Percentiles rank a stretch among this genome's conserved stretches.
Evolutionary conservation across 2,329 filamentous ascomycete genomes (phyloP).

Genomic region (Trichoderma asperellum): DNA sequence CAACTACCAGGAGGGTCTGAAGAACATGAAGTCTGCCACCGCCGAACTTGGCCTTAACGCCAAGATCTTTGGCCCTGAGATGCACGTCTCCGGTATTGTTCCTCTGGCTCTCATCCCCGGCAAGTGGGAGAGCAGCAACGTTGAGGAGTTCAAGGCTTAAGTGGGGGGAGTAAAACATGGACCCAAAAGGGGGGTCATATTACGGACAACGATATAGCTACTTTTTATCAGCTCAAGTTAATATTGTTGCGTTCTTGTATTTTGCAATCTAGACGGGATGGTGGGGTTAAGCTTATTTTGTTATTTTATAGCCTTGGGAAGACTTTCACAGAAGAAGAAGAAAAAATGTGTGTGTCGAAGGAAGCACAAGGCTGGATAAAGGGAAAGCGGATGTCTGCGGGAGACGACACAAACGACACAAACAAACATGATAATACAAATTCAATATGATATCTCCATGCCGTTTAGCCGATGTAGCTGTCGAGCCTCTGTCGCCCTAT

Average conservation of each 20-base stretch:
- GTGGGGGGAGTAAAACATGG: slow-evolving; percentile 17
- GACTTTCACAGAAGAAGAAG: slow-evolving; percentile 19
- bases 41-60: slow-evolving; percentile 83
- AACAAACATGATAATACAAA: slow-evolving; percentile 30
- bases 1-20: slow-evolving; percentile 99
- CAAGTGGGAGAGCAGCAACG: slow-evolving; percentile 64
- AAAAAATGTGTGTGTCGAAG: slow-evolving; percentile 1
- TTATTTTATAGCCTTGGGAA: slow-evolving; percentile 26
- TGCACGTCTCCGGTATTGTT: slow-evolving; percentile 98
- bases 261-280: slow-evolving; percentile 42
- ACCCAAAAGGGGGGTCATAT: slow-evolving; percentile 31
- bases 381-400: slow-evolving; percentile 23
- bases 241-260: slow-evolving; percentile 39
- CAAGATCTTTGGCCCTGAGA: slow-evolving; percentile 72
- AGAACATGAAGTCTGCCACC: slow-evolving; percentile 98
- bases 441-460: slow-evolving; percentile 14
- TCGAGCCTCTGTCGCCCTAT: background rate
- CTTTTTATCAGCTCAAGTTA: slow-evolving; percentile 23
- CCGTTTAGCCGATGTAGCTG: slow-evolving; percentile 14
- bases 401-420: slow-evolving; percentile 26
- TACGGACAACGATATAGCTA: slow-evolving; percentile 26
- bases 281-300: slow-evolving; percentile 33
- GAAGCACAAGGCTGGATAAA: slow-evolving; percentile 23
- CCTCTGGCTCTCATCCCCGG: slow-evolving; percentile 79
- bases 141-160: slow-evolving; percentile 65